phyloP scores from a whole-genome alignment of 257 asterid species.

The Solanum chmielewskii region DNA sequence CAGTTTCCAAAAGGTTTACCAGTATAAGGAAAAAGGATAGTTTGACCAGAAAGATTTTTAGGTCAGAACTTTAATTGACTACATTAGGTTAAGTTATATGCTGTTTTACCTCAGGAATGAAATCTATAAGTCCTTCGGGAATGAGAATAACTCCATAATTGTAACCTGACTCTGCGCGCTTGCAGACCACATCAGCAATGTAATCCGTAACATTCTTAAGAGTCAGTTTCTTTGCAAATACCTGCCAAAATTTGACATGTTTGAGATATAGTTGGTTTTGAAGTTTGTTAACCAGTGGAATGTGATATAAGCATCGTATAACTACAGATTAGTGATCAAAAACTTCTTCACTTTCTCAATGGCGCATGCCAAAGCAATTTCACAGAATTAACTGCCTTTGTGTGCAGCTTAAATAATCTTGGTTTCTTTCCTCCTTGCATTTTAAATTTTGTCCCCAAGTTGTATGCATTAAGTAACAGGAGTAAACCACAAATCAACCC shows the following conservation, averaged over 20 bases:
- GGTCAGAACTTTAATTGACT: background rate
- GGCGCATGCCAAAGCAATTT: background rate
- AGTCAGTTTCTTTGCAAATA: slow-evolving; percentile 79
- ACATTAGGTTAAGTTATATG: background rate
- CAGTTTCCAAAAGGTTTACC: background rate
- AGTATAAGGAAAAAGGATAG: background rate
- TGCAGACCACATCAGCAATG: slow-evolving; percentile 73
- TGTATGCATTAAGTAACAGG: background rate
- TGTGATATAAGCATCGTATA: background rate
- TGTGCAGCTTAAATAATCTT: background rate
- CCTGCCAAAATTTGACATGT: slow-evolving; percentile 28
- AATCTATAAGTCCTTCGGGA: slow-evolving; percentile 98
- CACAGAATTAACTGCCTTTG: background rate
- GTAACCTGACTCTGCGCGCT: slow-evolving; percentile 83
- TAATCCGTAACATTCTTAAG: slow-evolving; percentile 78
- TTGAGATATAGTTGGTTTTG: background rate
- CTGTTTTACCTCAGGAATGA: slow-evolving; percentile 84
- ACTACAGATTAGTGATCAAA: background rate
- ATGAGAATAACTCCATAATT: slow-evolving; percentile 97
- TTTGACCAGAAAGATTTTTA: background rate
- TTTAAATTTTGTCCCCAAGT: background rate
- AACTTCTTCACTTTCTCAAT: background rate
- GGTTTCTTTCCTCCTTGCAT: background rate
- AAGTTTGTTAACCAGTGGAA: background rate
- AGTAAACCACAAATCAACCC: background rate